A percentile compares a stretch with the other conserved stretches of the same genome.
These are phyloP conservation scores for Neophaeococcomyces mojaviensis DNA, from an alignment of 2,329 filamentous ascomycete species.

Conservation along the genomic window DNA sequence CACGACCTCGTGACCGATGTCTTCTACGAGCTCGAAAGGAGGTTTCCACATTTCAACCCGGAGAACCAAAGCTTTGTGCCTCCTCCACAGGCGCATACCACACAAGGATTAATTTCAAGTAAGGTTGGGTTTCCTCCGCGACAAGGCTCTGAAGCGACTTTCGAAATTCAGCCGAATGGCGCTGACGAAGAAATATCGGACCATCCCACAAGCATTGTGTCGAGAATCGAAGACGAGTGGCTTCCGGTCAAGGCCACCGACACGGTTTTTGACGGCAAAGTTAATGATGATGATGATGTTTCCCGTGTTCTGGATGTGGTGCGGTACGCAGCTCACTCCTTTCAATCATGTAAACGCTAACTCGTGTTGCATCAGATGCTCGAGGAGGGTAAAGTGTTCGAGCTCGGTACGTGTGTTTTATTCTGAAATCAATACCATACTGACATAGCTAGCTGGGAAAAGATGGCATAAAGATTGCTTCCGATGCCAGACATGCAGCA, in stretches of 20 bases:
- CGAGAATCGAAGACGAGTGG: no score
- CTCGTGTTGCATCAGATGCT: no score
- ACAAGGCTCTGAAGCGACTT: conserved; percentile 26
- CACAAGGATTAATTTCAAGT: conserved; percentile 14
- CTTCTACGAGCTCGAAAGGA: conserved; percentile 84
- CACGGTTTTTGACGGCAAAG: no score
- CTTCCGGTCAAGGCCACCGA: no score
- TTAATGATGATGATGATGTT: no score
- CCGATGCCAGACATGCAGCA: conserved; percentile 90
- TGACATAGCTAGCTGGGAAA: conserved; percentile 64
- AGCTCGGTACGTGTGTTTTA: conserved; percentile 59
- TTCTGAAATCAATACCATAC: conserved; percentile 14
- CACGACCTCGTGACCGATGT: conserved; percentile 91
- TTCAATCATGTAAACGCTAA: no score
- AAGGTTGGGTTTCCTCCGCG: conserved; percentile 33
- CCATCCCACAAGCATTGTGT: no score
- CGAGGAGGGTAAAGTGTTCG: conserved; percentile 97
- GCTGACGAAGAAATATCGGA: no score
- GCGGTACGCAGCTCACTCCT: no score
- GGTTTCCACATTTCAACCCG: conserved; percentile 73
- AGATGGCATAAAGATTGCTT: conserved; percentile 99
- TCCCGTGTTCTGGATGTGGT: no score
- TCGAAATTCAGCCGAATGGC: conserved; percentile 14
- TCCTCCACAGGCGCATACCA: conserved; percentile 20
- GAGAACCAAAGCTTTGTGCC: conserved; percentile 54